Evolutionary conservation across 352 stramenopile genomes (phyloP).

Genomic region (Phytophthora capsici): DNA sequence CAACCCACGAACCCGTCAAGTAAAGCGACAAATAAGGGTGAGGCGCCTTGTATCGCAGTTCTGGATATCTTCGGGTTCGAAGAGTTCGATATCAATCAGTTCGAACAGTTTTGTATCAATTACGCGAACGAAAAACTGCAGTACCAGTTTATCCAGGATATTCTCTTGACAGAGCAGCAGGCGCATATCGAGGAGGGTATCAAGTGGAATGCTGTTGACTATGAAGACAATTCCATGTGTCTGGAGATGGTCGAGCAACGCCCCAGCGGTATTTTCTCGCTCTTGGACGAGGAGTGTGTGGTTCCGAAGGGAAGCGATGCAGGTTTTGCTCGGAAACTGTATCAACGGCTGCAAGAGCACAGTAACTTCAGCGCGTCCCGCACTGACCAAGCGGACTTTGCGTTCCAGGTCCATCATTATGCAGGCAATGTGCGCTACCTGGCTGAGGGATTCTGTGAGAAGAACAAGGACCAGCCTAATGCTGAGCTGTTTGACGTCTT

Average conservation of each 20-base stretch:
- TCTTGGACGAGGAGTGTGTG: slow-evolving; percentile 88
- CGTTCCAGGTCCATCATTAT: slow-evolving; percentile 87
- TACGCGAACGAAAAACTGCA: slow-evolving; percentile 86
- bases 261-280: slow-evolving; percentile 73
- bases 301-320: slow-evolving; percentile 82
- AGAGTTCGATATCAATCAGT: slow-evolving; percentile 83
- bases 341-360: slow-evolving; percentile 68
- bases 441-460: slow-evolving; percentile 83
- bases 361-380: slow-evolving; percentile 64
- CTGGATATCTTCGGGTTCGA: slow-evolving; percentile 94
- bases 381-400: slow-evolving; percentile 71
- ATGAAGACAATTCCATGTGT: slow-evolving; percentile 77
- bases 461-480: slow-evolving; percentile 90
- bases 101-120: slow-evolving; percentile 88
- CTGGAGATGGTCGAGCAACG: slow-evolving; percentile 88
- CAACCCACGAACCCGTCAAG: slow-evolving; percentile 5
- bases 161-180: slow-evolving; percentile 77
- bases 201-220: slow-evolving; percentile 70
- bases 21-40: slow-evolving; percentile 24
- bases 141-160: slow-evolving; percentile 86
- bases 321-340: slow-evolving; percentile 79
- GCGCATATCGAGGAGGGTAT: slow-evolving; percentile 81
- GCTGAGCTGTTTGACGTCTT: slow-evolving; percentile 74
- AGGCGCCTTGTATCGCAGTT: slow-evolving; percentile 72
- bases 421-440: slow-evolving; percentile 79